A percentile compares a stretch with the other conserved stretches of the same genome.
Evolutionary conservation across 306 rosid species (phyloP).

Genomic region (Arachis stenosperma): DNA sequence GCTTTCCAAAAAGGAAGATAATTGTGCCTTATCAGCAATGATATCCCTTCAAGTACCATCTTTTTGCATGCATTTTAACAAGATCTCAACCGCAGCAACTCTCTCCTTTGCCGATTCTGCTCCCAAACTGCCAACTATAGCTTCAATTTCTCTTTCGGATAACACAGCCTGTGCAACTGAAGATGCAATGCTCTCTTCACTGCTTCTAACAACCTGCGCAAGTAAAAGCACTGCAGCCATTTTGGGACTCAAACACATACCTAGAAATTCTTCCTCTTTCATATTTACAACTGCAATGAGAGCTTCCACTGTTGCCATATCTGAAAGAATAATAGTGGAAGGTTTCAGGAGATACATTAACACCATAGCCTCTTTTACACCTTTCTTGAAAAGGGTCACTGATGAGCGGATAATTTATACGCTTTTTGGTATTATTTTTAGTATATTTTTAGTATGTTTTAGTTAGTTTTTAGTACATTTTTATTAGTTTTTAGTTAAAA

Average conservation of each 20-base stretch:
- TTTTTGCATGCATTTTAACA: conserved; percentile 70
- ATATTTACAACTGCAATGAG: conserved; percentile 56
- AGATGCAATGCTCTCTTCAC: conserved; percentile 55
- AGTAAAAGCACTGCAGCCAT: conserved; percentile 70
- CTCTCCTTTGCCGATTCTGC: conserved; percentile 69
- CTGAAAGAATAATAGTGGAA: conserved; percentile 48
- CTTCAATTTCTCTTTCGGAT: conserved; percentile 55
- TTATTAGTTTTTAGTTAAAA: too few species aligned
- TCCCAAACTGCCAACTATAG: conserved; percentile 60
- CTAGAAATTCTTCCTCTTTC: conserved; percentile 60
- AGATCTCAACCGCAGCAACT: conserved; percentile 74
- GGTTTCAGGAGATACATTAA: conserved; percentile 68
- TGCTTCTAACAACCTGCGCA: conserved; percentile 55
- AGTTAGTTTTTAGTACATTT: too few species aligned
- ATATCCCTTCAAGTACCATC: conserved; percentile 75
- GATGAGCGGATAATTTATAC: too few species aligned
- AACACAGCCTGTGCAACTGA: conserved; percentile 50
- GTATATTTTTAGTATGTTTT: too few species aligned
- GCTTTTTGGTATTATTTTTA: too few species aligned
- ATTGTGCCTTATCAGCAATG: conserved; percentile 73
- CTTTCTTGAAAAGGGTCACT: conserved; percentile 76
- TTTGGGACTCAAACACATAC: conserved; percentile 67
- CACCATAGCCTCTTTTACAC: conserved; percentile 76
- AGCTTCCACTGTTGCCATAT: conserved; percentile 58
- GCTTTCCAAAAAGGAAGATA: conserved; percentile 68